phyloP scores from a whole-genome alignment of 768 basidiomycete genomes.

The Auriscalpium vulgare region DNA sequence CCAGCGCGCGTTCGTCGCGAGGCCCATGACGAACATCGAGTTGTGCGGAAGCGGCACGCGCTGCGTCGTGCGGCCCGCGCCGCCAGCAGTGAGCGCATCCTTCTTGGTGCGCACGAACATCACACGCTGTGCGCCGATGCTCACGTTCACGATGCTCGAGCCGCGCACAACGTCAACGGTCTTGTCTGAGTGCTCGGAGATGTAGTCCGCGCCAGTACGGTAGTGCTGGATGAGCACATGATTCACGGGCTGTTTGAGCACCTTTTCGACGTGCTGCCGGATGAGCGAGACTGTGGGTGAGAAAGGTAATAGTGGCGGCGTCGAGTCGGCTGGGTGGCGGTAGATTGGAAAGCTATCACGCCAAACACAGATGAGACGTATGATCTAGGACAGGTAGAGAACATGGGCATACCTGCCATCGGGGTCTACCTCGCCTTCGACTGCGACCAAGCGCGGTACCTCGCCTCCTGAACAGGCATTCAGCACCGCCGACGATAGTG shows the following conservation, averaged over 20 bases:
- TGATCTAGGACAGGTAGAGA: constrained; percentile 17
- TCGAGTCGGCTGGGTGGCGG: constrained; percentile 75
- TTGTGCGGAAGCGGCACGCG: constrained; percentile 72
- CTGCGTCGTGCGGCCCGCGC: constrained; percentile 27
- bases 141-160: constrained; percentile 74
- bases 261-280: constrained; percentile 51
- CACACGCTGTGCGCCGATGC: constrained; percentile 65
- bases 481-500: background rate
- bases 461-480: constrained; percentile 48
- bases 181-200: constrained; percentile 84
- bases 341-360: constrained; percentile 61
- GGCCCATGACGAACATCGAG: constrained; percentile 76
- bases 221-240: constrained; percentile 81
- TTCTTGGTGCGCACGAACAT: constrained; percentile 72
- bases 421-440: constrained; percentile 44
- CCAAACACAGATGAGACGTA: constrained; percentile 2
- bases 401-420: constrained; percentile 37
- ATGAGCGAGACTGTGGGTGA: constrained; percentile 62
- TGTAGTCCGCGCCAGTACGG: constrained; percentile 71
- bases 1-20: constrained; percentile 66
- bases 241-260: constrained; percentile 60
- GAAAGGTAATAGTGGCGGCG: constrained; percentile 59
- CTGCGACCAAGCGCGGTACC: constrained; percentile 58
- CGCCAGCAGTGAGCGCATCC: constrained; percentile 22
- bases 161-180: constrained; percentile 73